Evolutionary conservation across 768 basidiomycete species (phyloP).

Genomic region (Suillus subalutaceus): DNA sequence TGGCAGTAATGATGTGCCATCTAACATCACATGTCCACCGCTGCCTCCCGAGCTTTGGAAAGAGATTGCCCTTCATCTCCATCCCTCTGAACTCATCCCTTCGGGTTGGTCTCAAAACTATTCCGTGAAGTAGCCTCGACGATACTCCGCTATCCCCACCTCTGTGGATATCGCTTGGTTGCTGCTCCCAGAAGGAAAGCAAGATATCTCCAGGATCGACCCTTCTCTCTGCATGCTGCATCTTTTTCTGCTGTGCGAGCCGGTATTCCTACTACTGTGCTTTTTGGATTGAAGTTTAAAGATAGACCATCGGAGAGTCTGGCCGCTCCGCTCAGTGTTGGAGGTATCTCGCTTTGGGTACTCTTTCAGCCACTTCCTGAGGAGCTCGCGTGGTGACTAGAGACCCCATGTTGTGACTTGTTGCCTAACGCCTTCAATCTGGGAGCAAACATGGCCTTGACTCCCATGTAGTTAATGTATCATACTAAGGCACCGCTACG

Average conservation of each 20-base stretch:
- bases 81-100: neutral
- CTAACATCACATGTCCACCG: neutral
- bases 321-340: neutral
- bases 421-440: too few relatives aligned
- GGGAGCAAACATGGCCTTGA: too few relatives aligned
- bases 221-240: neutral
- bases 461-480: too few relatives aligned
- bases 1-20: neutral
- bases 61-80: neutral
- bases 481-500: too few relatives aligned
- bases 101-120: conserved; percentile 6
- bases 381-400: neutral
- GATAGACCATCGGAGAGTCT: neutral
- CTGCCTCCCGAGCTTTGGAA: neutral
- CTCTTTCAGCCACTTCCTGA: neutral
- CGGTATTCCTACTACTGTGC: neutral
- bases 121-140: neutral
- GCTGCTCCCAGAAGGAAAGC: neutral
- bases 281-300: neutral
- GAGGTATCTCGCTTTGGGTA: neutral
- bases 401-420: too few relatives aligned
- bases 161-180: neutral
- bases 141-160: neutral
- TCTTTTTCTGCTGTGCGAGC: neutral
- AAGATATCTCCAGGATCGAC: too few relatives aligned